Base-by-base conservation (phyloP, 2,329 filamentous ascomycete genomes). In the Epichloe bromicola region DNA sequence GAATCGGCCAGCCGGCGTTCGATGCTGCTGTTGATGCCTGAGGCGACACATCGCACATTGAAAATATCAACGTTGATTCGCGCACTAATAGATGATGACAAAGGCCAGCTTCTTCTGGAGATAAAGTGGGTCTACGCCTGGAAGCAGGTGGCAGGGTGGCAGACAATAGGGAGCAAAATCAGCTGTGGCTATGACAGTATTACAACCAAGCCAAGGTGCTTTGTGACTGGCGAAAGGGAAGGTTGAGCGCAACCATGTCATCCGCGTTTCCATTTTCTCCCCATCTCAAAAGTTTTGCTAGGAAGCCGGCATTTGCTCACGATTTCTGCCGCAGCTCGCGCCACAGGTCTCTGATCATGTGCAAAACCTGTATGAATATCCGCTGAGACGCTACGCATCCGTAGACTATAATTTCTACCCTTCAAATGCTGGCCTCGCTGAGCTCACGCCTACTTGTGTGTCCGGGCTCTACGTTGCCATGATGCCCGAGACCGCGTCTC, bases 401-500 rank as follows among this genome's bases (percentile, higher is more conserved):
- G 66, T 73, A 74, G 79, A 83, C 73, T 63, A 70, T 69, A 65
- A 68, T 79, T 78, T 77, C 64, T 66, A 61, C 65, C 53, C 65
- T 60, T 67, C 78, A 76, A 73, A 82, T 83, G 79, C 74, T 66
- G 70, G 64, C 69, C 70, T 71, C 73, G 70, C 69, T 65, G 74
- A 76, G 72, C 69, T 73, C 68, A 70, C 74, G 72, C 70, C 70
- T 65, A 64, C 65, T 62, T 62, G 63, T 66, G 67, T 67, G 66
- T 66, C 65, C 65, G 60, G 60, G 63, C 64, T 65, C 70, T 63
- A 61, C 62, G 61, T 64, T 68, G 64, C 67, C 66, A 77, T 70
- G 73, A 80, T 80, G 78, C 75, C 73, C 68, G 72, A 73, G 71
- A 77, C 69, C 76, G 77, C 76, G 76, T 79, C 75, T 69, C 69